Evolutionary conservation across 2,329 filamentous ascomycete species (phyloP), one percentile per base, ranked within the genome.

Genomic region (Aspergillus novofumigatus): DNA sequence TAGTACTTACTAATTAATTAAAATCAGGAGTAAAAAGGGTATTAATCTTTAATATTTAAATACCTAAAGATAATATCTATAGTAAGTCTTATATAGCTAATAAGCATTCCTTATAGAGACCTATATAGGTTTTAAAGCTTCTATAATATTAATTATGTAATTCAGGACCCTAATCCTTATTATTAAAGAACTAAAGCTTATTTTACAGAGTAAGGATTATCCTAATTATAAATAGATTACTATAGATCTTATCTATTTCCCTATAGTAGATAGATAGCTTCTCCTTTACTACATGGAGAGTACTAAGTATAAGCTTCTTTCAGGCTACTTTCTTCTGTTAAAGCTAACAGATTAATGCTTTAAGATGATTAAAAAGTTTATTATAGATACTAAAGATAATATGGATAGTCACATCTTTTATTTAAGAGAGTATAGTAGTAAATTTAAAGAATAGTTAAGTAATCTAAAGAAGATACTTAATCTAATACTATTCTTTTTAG

Each of bases 381-480:
- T 66, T 65, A 17, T 65, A 66, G 51, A 65, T 62, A 8, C 41
- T 54, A 38, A 62, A 66, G 23, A 66, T 25, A 21, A 14, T 17
- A 52, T 65, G 21, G 2, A 53, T 28, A 35, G 58, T 66, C 4
- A 61, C 21, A 48, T 65, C 62, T n/a, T 42, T 52, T 4, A 28
- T 63, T 28, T 60, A 57, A 32, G 51, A 65, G 8, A 65, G 48
- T 4, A n/a, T 2, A 7, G 41, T 54, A 1, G 55, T 63, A 28
- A 52, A 65, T 4, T 52, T 44, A 52, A 54, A 62, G 52, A 66
- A 65, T 5, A 51, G 60, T 14, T 63, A 17, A 5, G 53, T 63
- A 44, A 66, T 65, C 14, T 17, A 59, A 14, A 60, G 54, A 48
- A 55, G 45, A 52, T 56, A 60, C 10, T 60, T 29, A 53, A 55